These are phyloP conservation scores for Yamadazyma phyllophila DNA, from an alignment of 805 yeast genomes.

Conservation along the genomic window DNA sequence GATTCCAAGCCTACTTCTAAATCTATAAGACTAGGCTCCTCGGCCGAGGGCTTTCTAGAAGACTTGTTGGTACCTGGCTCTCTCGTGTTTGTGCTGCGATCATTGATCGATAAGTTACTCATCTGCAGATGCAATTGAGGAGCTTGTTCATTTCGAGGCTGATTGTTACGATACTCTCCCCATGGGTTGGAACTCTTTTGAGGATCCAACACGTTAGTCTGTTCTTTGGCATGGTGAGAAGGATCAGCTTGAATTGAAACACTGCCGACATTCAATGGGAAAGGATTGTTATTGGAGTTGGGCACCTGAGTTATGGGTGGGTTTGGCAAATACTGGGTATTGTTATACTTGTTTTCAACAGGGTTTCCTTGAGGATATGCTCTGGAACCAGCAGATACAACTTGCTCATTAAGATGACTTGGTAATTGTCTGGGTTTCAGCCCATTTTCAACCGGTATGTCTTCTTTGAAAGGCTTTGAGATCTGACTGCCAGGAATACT, in stretches of 20 bases:
- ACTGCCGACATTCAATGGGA: not conserved
- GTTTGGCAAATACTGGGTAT: not conserved
- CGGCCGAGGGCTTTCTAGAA: conserved; percentile 10
- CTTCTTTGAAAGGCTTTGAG: not conserved
- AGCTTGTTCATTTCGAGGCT: not conserved
- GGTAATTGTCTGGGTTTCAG: not conserved
- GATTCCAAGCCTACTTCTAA: conserved; percentile 32
- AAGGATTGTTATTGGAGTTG: conserved; percentile 2
- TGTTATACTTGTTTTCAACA: not conserved
- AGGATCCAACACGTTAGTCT: not conserved
- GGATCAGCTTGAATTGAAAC: not conserved
- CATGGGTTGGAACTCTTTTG: conserved; percentile 27
- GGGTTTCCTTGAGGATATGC: not conserved
- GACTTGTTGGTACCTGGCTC: not conserved
- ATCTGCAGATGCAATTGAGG: not conserved
- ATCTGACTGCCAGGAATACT: not conserved
- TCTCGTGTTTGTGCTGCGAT: not conserved
- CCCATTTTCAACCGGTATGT: not conserved
- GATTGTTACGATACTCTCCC: conserved; percentile 26
- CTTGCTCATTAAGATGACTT: not conserved
- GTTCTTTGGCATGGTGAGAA: conserved; percentile 6
- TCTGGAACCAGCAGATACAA: not conserved
- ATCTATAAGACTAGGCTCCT: conserved; percentile 32
- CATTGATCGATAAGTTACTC: not conserved
- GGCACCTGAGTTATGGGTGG: not conserved